Evolutionary conservation across 352 stramenopile genomes (phyloP).

Genomic region (Pythium brachiatum): DNA sequence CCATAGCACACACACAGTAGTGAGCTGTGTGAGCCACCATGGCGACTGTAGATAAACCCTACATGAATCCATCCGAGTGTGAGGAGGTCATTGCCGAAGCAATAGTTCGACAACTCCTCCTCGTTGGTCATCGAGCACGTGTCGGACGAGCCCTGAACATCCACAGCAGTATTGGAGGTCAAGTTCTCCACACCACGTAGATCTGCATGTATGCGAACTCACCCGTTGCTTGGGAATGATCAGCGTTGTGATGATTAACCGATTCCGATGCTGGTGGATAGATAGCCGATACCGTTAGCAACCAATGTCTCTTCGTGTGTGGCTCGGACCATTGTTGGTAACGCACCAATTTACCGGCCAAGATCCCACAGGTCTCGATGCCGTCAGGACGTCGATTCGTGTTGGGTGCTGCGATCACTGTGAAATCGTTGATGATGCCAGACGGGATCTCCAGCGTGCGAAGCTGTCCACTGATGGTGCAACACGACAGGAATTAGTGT

Average conservation of each 20-base stretch:
- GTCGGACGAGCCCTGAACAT: constrained; percentile 72
- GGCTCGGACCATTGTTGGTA: neutral
- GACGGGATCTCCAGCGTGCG: constrained; percentile 70
- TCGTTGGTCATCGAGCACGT: constrained; percentile 88
- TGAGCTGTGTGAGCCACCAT: neutral
- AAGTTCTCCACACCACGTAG: too few relatives aligned
- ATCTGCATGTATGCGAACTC: neutral
- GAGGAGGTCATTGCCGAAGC: constrained; percentile 81
- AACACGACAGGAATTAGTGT: too few relatives aligned
- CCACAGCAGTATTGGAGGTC: too few relatives aligned
- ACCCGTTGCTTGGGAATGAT: constrained; percentile 88
- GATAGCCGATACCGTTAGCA: neutral
- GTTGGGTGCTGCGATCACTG: constrained; percentile 73
- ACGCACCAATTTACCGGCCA: constrained; percentile 76
- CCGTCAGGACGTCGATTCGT: constrained; percentile 69
- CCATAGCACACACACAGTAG: neutral
- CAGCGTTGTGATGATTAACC: constrained; percentile 75
- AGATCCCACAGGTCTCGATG: constrained; percentile 90
- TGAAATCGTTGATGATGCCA: constrained; percentile 74
- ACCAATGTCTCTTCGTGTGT: too few relatives aligned
- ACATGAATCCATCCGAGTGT: constrained; percentile 91
- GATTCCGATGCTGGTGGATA: constrained; percentile 47
- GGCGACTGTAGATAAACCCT: constrained; percentile 6
- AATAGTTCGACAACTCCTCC: constrained; percentile 87
- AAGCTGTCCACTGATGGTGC: constrained; percentile 42